Percentiles rank a stretch among this genome's conserved stretches.
Conservation (phyloP, 129 eudicot genomes). For the Erigeron canadensis region DNA sequence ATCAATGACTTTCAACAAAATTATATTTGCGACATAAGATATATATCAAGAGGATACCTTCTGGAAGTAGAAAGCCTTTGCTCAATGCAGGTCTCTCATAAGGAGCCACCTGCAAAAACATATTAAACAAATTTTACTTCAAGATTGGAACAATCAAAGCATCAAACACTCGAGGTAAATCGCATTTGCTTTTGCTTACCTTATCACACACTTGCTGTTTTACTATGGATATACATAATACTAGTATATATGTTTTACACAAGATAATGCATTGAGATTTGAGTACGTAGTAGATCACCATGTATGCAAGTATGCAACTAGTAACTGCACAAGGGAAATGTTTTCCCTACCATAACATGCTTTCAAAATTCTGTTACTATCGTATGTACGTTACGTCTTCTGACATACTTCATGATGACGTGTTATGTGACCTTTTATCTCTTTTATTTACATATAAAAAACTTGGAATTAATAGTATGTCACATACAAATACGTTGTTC, state of each 20-base stretch:
- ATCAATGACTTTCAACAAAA: neutral
- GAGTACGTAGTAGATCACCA: neutral
- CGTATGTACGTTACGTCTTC: neutral
- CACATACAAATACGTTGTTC: no score
- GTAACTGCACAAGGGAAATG: no score
- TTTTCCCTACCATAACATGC: neutral
- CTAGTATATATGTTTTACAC: neutral
- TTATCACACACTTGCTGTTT: neutral
- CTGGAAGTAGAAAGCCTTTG: slow-evolving; percentile 89
- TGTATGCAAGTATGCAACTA: no score
- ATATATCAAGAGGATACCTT: slow-evolving; percentile 50
- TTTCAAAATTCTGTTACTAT: neutral
- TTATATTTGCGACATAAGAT: neutral
- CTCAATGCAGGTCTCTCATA: slow-evolving; percentile 98
- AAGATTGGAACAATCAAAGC: neutral
- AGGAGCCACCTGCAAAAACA: slow-evolving; percentile 70
- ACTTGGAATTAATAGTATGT: neutral
- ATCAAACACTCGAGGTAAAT: neutral
- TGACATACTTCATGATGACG: no score
- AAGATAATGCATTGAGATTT: neutral
- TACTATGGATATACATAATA: neutral
- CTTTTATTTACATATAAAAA: neutral
- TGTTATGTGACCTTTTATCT: no score
- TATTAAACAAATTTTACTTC: neutral
- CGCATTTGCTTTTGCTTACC: neutral